Percentiles rank a stretch among this genome's conserved stretches.
Evolutionary conservation across 208 protist species (phyloP).

Genomic region (Trypanosoma boissoni): DNA sequence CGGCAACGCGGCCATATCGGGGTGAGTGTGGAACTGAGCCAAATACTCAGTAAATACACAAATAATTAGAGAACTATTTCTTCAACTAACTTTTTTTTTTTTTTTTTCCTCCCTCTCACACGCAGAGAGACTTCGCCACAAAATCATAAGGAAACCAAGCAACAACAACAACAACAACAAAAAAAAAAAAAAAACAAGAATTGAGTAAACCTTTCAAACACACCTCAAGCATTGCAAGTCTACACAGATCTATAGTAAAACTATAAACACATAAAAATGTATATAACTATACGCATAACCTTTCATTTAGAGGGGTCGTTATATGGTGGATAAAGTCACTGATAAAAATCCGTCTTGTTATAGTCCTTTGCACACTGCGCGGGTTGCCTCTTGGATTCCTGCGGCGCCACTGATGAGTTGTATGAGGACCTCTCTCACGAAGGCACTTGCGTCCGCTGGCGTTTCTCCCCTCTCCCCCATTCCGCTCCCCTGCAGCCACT

Average conservation of each 20-base stretch:
- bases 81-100: neutral
- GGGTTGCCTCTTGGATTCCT: slow-evolving; percentile 3
- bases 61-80: neutral
- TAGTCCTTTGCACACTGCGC: neutral
- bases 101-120: neutral
- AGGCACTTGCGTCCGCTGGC: slow-evolving; percentile 27
- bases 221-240: neutral
- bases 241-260: neutral
- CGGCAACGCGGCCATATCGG: slow-evolving; percentile 8
- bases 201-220: neutral
- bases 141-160: slow-evolving; percentile 1
- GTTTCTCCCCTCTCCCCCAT: neutral
- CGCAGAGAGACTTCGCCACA: neutral
- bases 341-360: too few relatives aligned
- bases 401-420: slow-evolving; percentile 6
- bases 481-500: neutral
- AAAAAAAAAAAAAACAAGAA: slow-evolving; percentile 17
- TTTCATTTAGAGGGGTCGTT: too few relatives aligned
- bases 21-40: too few relatives aligned
- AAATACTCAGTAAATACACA: too few relatives aligned
- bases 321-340: too few relatives aligned
- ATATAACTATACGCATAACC: too few relatives aligned
- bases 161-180: slow-evolving; percentile 6
- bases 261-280: neutral
- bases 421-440: slow-evolving; percentile 30